phyloP scores from a whole-genome alignment of 352 stramenopile genomes.

The Phytophthora hybrid region DNA sequence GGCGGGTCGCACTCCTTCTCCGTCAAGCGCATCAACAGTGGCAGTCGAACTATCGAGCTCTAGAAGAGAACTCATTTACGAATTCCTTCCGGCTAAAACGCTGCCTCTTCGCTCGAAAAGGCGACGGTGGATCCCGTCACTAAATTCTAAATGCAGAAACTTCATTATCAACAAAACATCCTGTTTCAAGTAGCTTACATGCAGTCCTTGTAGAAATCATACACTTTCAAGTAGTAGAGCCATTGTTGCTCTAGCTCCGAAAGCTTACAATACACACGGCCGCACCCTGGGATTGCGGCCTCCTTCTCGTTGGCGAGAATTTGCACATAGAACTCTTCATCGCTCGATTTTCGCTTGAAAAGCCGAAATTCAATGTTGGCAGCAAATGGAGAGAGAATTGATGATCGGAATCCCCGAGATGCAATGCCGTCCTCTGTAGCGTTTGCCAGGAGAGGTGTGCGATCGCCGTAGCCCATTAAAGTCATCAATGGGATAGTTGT shows the following conservation, averaged over 20 bases:
- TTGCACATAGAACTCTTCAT: constrained; percentile 45
- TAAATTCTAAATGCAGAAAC: constrained; percentile 27
- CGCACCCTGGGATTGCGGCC: constrained; percentile 37
- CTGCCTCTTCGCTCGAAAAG: constrained; percentile 14
- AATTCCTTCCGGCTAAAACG: neutral
- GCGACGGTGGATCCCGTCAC: constrained; percentile 15
- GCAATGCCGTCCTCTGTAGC: constrained; percentile 40
- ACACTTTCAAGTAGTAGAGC: constrained; percentile 46
- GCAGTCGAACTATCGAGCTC: neutral
- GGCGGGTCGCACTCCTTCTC: neutral
- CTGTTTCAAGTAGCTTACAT: constrained; percentile 20
- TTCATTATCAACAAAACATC: constrained; percentile 4
- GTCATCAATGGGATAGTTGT: constrained; percentile 64
- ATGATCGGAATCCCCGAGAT: constrained; percentile 47
- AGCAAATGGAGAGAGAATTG: constrained; percentile 53
- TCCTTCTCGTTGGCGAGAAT: constrained; percentile 58
- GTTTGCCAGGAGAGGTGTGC: constrained; percentile 37
- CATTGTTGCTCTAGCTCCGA: constrained; percentile 38
- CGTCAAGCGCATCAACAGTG: neutral
- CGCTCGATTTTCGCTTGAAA: constrained; percentile 30
- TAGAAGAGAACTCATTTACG: constrained; percentile 17
- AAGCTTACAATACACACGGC: constrained; percentile 33
- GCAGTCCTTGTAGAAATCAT: constrained; percentile 44
- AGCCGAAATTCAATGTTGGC: constrained; percentile 64
- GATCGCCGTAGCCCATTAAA: constrained; percentile 52